Evolutionary conservation across 805 yeast species (phyloP), one percentile per base, ranked within the genome.

Genomic region (Hanseniaspora meyeri): DNA sequence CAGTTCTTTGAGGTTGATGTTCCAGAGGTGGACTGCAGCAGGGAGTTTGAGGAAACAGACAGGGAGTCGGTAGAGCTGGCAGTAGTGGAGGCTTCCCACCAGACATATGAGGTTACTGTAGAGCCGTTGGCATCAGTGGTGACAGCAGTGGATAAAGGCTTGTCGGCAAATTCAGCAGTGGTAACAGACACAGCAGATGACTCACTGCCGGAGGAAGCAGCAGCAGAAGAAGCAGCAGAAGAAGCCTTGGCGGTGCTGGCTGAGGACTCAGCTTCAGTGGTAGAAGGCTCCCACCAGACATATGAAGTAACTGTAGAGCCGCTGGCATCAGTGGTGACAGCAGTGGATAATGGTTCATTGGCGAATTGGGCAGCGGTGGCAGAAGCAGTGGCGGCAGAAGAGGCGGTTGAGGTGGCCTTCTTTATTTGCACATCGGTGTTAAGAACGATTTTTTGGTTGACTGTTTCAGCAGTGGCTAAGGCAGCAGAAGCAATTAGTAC

Each of bases 1-100:
- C 58, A 56, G 51, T 46, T 24, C 46, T 38, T 43, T 32, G 53
- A 5, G 24, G 59, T 46, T 39, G 62, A 53, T 37, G 59, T 54
- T 24, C 62, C 43, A 24, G 52, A 31, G 20, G 43, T 27, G 14
- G 31, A 29, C 3, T 24, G 5, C 27, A 24, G 5, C 27, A 24
- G 5, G 5, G 27, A 24, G 27, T 24, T 24, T 24, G 27, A 4
- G 27, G 27, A 4, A 5, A 24, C 5, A 24, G 3, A 3, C 5
- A 24, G 5, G 27, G 40, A n/a, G 14, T 16, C 31, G 7, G 34
- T 14, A 6, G 55, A 14, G 10, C 34, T 17, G 19, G 36, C 17
- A 24, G 42, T 27, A 39, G 46, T 11, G 17, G 46, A 32, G 20
- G 53, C 42, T 39, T 29, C 45, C 55, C 55, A 51, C 55, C 55